Evolutionary conservation across 2,329 filamentous ascomycete species (phyloP).

Genomic region (Claviceps sp.): DNA sequence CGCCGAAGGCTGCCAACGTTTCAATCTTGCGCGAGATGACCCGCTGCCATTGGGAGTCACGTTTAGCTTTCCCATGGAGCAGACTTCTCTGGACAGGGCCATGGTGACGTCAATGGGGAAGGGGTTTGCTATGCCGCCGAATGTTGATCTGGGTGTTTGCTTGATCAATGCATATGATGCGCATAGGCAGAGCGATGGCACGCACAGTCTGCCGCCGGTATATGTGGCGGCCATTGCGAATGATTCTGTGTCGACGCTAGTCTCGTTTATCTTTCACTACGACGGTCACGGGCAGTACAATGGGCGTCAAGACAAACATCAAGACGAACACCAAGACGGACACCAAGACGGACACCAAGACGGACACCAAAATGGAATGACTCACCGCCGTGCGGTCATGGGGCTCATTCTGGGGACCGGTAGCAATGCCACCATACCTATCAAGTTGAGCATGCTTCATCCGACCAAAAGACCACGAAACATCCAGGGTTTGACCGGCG

Average conservation of each 20-base stretch:
- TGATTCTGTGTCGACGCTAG: conserved; percentile 66
- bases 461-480: conserved; percentile 43
- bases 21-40: conserved; percentile 27
- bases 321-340: no score
- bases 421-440: conserved; percentile 66
- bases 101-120: conserved; percentile 58
- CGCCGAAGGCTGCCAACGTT: conserved; percentile 34
- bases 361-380: conserved; percentile 18
- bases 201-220: conserved; percentile 45
- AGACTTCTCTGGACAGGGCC: conserved; percentile 48
- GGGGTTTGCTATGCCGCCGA: conserved; percentile 49
- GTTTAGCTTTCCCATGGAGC: conserved; percentile 58
- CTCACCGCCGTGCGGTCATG: conserved; percentile 57
- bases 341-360: no score
- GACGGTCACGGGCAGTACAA: conserved; percentile 22
- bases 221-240: conserved; percentile 67
- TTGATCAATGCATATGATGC: conserved; percentile 45
- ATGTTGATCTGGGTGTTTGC: conserved; percentile 46
- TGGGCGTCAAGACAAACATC: no score
- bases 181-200: conserved; percentile 26
- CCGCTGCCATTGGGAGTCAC: conserved; percentile 53
- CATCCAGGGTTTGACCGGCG: conserved; percentile 34
- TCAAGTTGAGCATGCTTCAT: conserved; percentile 50
- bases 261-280: conserved; percentile 62
- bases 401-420: conserved; percentile 72